Conservation (phyloP, 805 yeast species). For the Kazachstania kunashirensis region DNA sequence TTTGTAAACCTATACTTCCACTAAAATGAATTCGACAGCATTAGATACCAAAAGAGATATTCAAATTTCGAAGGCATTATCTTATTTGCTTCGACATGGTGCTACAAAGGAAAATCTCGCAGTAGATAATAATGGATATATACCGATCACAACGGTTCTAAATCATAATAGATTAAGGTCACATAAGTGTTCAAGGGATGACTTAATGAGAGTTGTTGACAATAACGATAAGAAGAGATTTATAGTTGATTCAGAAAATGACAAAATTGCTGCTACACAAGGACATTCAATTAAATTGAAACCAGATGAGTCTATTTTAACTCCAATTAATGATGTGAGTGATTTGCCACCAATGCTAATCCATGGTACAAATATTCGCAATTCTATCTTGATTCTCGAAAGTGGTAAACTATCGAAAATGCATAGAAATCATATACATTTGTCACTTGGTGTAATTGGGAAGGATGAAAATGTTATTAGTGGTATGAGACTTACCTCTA, state of each 20-base stretch:
- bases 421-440: conserved; percentile 79
- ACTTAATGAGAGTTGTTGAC: conserved; percentile 50
- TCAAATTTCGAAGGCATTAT: conserved; percentile 60
- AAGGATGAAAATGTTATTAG: conserved; percentile 42
- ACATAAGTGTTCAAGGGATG: conserved; percentile 44
- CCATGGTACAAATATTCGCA: conserved; percentile 66
- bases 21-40: too few relatives aligned
- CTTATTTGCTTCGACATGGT: conserved; percentile 78
- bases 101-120: conserved; percentile 58
- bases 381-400: conserved; percentile 39
- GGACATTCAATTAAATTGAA: conserved; percentile 66
- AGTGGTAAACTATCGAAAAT: conserved; percentile 54
- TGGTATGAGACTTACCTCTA: conserved; percentile 56
- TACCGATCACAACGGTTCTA: conserved; percentile 44
- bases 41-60: conserved; percentile 34
- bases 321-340: conserved; percentile 27
- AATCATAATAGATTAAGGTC: conserved; percentile 49
- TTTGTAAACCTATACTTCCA: too few relatives aligned
- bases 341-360: conserved; percentile 47
- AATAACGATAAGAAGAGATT: conserved; percentile 67
- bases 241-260: conserved; percentile 32
- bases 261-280: conserved; percentile 75
- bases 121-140: conserved; percentile 62
- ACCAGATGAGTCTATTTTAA: conserved; percentile 35
- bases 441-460: conserved; percentile 52